Evolutionary conservation across 225 moss, liverwort and hornwort genomes (phyloP), one percentile per base, ranked within the genome.

Genomic region (Straminergon stramineum): DNA sequence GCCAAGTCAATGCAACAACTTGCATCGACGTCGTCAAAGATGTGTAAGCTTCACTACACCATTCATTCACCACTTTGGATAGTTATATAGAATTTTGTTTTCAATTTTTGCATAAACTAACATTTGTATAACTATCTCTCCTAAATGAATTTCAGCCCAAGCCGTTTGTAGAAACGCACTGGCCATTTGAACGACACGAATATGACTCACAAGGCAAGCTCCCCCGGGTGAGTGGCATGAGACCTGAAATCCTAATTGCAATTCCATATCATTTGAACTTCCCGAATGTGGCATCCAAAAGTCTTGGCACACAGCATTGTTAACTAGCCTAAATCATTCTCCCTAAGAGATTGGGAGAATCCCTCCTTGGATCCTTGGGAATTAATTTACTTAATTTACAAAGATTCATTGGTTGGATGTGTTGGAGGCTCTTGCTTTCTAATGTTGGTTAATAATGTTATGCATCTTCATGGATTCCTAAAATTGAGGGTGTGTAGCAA

Each of bases 111-210:
- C 11, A 32, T 45, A 20, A 39, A 68, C 67, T 84, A 43, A 83
- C 13, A 41, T 30, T 61, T 81, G 30, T 30, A 2, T 30, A 14
- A 8, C 22, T 34, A 3, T 34, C 15, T 34, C 4, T 84, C 12
- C 16, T 41, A 51, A 48, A 48, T 48, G 48, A 48, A 78, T 73
- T 91, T 81, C 90, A 94, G 90, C 88, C 94, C 28, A 88, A 86
- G 68, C 90, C 91, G 3, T 90, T 85, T 62, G 85, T 80, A 17
- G 87, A 90, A 87, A 91, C 92, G 4, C 91, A 82, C 4, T 92
- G 94, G 92, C 94, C 94, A 71, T 94, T 92, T 84, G 92, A 88
- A 39, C 81, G 87, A 34, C 68, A 94, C 10, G 92, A 92, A 68
- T 79, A 91, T 53, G 94, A 92, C 37, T 48, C 91, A 61, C 87